These are phyloP conservation scores for Insectozyma bohioensis DNA, from an alignment of 1,139 yeast genomes.

Conservation along the genomic window DNA sequence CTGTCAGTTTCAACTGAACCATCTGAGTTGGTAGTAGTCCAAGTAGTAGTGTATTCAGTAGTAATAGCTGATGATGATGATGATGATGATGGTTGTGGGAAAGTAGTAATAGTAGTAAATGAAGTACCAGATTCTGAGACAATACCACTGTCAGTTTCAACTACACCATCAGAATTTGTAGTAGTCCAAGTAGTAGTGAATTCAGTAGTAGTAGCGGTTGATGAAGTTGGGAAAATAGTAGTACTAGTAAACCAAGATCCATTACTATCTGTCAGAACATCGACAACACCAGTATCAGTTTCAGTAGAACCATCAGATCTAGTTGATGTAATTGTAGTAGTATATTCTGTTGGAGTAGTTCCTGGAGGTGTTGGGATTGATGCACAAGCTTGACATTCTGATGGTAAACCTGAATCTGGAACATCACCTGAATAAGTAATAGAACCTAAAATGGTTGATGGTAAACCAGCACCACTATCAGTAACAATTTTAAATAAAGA, in stretches of 20 bases:
- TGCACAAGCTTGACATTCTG: constrained; percentile 17
- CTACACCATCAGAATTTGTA: constrained; percentile 8
- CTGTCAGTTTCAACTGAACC: constrained; percentile 17
- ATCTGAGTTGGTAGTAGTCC: constrained; percentile 10
- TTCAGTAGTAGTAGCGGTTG: constrained; percentile 10
- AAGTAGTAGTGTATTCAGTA: constrained; percentile 12
- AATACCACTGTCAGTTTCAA: constrained; percentile 17
- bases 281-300: constrained; percentile 14
- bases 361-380: constrained; percentile 17
- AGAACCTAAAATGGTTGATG: constrained; percentile 9
- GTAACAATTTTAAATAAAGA: constrained; percentile 13
- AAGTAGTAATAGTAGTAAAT: constrained; percentile 6
- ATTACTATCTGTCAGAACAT: constrained; percentile 5
- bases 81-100: constrained; percentile 5
- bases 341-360: constrained; percentile 6
- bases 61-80: constrained; percentile 1
- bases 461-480: constrained; percentile 17
- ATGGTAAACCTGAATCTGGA: constrained; percentile 14
- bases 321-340: constrained; percentile 17
- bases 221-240: constrained; percentile 7
- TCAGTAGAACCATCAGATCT: constrained; percentile 17
- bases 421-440: constrained; percentile 22
- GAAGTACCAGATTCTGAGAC: constrained; percentile 12
- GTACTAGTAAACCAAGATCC: constrained; percentile 10
- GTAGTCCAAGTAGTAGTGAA: constrained; percentile 15